Base-by-base conservation (phyloP, 139 green algal genomes). In the Desmodesmus armatus region DNA sequence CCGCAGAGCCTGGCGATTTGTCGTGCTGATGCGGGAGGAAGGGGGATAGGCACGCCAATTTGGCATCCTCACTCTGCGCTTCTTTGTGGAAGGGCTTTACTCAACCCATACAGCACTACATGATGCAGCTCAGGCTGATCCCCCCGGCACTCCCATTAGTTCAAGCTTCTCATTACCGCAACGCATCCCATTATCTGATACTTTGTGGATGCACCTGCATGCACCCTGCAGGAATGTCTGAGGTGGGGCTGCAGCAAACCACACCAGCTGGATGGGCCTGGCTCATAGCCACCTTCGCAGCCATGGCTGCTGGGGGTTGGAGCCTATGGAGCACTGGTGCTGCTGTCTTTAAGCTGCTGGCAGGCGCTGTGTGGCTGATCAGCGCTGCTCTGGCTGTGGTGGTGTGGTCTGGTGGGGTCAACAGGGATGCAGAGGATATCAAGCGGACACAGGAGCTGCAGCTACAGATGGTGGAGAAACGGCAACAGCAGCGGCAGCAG, bases 161-260 rank as follows among this genome's bases (percentile, higher is more conserved):
- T 62, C 51, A 62, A 62, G 51, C 0, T 2, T 27, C 19, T 62
- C 51, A 62, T 62, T 17, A 19, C 19, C 17, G 17, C 51, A 62
- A 19, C 51, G 51, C 51, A 27, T 62, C 21, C 1, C 23, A 21
- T 21, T 35, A 21, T 19, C 13, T 11, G 1, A 5, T 71, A 21
- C 62, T 35, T 17, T 35, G 62, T 35, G 62, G 27, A n/a, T n/a
- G n/a, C n/a, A 0, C 63, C 33, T n/a, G n/a, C n/a, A n/a, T n/a
- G n/a, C n/a, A n/a, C n/a, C n/a, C 37, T 66, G 70, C 88, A 94
- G 92, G 78, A 21, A 95, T 95, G 92, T 90, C 91, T 67, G 39
- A 84, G 31, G 87, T 95, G 25, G 90, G 92, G 9, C 79, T 89
- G 33, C 51, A 94, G 74, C 53, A 62, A 29, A 92, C 82, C 53